Evolutionary conservation across 148 eudicot species (phyloP).

Genomic region (Nepenthes gracilis): DNA sequence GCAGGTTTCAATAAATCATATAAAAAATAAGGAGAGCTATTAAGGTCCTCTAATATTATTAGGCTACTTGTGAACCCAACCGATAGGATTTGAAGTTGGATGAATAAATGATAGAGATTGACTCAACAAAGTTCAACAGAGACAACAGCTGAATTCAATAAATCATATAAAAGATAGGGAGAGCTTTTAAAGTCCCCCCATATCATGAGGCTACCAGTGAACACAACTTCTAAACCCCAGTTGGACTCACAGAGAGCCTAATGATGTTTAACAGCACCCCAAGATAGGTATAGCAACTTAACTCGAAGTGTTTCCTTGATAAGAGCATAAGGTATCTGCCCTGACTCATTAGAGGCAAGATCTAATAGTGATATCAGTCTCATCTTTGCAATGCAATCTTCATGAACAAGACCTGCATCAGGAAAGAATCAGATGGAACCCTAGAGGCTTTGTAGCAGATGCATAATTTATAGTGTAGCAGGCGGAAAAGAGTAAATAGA

Average conservation of each 20-base stretch:
- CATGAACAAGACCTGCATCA: conserved; percentile 74
- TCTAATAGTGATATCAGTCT: conserved; percentile 73
- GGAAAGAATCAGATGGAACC: not conserved
- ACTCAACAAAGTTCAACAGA: too few species aligned
- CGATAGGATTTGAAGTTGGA: too few species aligned
- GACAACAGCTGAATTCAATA: too few species aligned
- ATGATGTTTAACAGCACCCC: not conserved
- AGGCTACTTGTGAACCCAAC: too few species aligned
- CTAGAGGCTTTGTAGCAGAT: not conserved
- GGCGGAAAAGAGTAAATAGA: not conserved
- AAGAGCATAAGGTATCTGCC: conserved; percentile 62
- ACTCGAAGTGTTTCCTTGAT: conserved; percentile 75
- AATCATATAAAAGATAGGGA: too few species aligned
- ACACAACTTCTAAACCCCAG: not conserved
- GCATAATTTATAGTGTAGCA: not conserved
- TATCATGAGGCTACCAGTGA: not conserved
- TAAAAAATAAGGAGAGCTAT: not conserved
- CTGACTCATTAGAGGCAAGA: conserved; percentile 63
- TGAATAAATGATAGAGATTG: too few species aligned
- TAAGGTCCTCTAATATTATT: not conserved
- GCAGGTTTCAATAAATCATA: not conserved
- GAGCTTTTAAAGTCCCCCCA: too few species aligned
- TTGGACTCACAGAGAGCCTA: not conserved
- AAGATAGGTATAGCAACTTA: conserved; percentile 11
- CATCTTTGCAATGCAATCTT: conserved; percentile 85